Evolutionary conservation across 768 basidiomycete species (phyloP), one percentile per base, ranked within the genome.

Genomic region (Cantharellus cinnabarinus): DNA sequence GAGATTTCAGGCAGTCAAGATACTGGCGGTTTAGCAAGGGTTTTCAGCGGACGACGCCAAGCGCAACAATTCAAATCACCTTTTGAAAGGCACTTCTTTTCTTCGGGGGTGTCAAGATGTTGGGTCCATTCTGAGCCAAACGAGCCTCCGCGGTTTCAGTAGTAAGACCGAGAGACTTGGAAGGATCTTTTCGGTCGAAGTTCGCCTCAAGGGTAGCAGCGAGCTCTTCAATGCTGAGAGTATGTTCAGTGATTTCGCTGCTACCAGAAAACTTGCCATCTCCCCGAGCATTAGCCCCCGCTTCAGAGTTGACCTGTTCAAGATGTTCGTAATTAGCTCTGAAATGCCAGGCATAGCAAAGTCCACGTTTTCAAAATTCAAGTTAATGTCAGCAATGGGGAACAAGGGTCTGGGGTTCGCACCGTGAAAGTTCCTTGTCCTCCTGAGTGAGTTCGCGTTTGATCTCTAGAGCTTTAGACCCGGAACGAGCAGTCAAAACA

Each of bases 271-370:
- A 65, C 4, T 61, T 44, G 5, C 63, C 63, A 4, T 67, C 58
- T 39, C 58, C 65, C 56, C 64, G 63, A 44, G 54, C 48, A 38
- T 42, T 50, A n/a, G 15, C 51, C 20, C 20, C 20, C 20, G 20
- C 20, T 29, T 29, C 20, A 29, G 20, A 29, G 20, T 29, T 29
- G 20, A 29, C 20, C n/a, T 58, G 71, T 39, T 76, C 70, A 37
- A 83, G 71, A 65, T 81, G 79, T 56, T 79, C 79, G 66, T 83
- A 83, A 2, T 80, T 80, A n/a, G 81, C 81, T 2, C 76, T 79
- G 20, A 29, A 29, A 29, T 29, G 20, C 1, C 20, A 29, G 20
- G 20, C 20, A 29, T 29, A 29, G 20, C 20, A 29, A 29, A 29
- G 20, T 29, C 20, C 20, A 29, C 20, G 20, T 29, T 29, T 29